Conservation (phyloP, 371 early-diverging fungal species). For the Haplosporangium sp. region DNA sequence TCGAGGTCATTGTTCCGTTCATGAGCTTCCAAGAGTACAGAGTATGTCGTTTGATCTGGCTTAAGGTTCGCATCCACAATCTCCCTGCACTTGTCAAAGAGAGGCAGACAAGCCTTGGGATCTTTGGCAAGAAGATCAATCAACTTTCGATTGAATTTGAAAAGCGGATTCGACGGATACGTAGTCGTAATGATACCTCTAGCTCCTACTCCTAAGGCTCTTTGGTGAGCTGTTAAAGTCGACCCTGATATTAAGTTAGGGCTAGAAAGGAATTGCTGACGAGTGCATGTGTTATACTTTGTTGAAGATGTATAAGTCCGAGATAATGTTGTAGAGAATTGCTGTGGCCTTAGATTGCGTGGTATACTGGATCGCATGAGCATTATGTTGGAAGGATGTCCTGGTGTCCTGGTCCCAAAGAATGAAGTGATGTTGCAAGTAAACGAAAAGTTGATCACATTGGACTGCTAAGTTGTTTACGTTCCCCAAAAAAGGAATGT, state of each 20-base stretch:
- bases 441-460: neutral
- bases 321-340: neutral
- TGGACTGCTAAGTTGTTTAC: conserved; percentile 3
- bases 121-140: conserved; percentile 12
- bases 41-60: conserved; percentile 49
- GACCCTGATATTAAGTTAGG: neutral
- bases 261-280: neutral
- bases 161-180: conserved; percentile 34
- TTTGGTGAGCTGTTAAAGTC: neutral
- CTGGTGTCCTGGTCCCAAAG: neutral
- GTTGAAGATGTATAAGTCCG: neutral
- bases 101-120: conserved; percentile 10
- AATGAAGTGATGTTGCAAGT: neutral
- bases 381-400: neutral
- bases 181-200: conserved; percentile 38
- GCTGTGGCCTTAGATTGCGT: neutral
- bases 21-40: conserved; percentile 31
- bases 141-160: conserved; percentile 29
- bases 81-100: conserved; percentile 47
- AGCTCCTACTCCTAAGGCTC: neutral
- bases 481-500: neutral
- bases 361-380: neutral
- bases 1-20: conserved; percentile 42
- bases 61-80: conserved; percentile 29
- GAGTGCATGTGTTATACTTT: neutral